Evolutionary conservation across 2,329 filamentous ascomycete genomes (phyloP).

Genomic region (Pyrenophora tritici-repentis): DNA sequence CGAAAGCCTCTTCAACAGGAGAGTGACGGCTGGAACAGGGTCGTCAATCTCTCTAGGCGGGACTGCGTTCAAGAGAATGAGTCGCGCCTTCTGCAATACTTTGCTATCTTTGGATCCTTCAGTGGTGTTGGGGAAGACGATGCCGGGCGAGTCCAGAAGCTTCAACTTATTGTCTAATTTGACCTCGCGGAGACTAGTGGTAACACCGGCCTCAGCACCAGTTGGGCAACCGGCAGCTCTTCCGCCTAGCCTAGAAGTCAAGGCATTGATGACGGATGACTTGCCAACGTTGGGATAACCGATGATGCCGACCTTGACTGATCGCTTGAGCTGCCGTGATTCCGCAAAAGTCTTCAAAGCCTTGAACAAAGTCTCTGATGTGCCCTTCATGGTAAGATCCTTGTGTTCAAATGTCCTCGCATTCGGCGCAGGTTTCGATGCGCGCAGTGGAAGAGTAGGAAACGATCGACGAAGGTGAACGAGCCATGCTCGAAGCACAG

Average conservation of each 20-base stretch:
- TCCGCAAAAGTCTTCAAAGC: slow-evolving; percentile 89
- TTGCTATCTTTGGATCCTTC: slow-evolving; percentile 55
- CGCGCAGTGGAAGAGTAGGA: slow-evolving; percentile 86
- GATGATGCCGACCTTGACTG: slow-evolving; percentile 89
- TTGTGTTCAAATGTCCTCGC: slow-evolving; percentile 92
- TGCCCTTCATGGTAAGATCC: slow-evolving; percentile 83
- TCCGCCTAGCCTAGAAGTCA: slow-evolving; percentile 75
- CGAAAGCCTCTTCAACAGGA: slow-evolving; percentile 82
- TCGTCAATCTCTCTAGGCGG: slow-evolving; percentile 95
- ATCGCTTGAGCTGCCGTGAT: slow-evolving; percentile 81
- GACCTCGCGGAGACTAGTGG: slow-evolving; percentile 83
- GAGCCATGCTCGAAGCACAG: slow-evolving; percentile 84
- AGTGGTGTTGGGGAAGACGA: slow-evolving; percentile 77
- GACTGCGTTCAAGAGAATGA: slow-evolving; percentile 87
- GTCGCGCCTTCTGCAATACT: slow-evolving; percentile 77
- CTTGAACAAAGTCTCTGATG: slow-evolving; percentile 81
- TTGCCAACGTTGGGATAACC: slow-evolving; percentile 97
- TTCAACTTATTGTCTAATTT: slow-evolving; percentile 96
- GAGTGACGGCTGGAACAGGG: slow-evolving; percentile 80
- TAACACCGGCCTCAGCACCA: slow-evolving; percentile 90
- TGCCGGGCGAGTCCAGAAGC: slow-evolving; percentile 90
- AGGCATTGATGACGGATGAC: slow-evolving; percentile 93
- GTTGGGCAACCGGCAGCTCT: slow-evolving; percentile 77
- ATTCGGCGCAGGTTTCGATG: slow-evolving; percentile 79
- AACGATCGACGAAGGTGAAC: slow-evolving; percentile 84